A percentile compares a stretch with the other conserved stretches of the same genome.
These are phyloP conservation scores for Magnaporthiopsis rhizophila DNA, from an alignment of 2,329 filamentous ascomycete genomes.

Conservation along the genomic window DNA sequence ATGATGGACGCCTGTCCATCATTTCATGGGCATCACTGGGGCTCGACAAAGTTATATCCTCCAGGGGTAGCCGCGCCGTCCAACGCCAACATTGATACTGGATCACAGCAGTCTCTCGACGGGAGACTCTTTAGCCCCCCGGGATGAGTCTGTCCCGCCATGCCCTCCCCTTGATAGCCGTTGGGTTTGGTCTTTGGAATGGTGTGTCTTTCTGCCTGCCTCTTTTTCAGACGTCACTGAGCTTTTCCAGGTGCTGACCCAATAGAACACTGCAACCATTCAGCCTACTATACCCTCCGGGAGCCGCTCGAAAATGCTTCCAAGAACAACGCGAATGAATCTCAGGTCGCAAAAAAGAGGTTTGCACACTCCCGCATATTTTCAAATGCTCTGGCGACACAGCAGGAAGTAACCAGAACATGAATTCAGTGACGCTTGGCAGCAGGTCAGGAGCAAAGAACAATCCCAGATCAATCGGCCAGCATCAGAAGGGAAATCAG, in stretches of 20 bases:
- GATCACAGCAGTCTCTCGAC: not conserved
- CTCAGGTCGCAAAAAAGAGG: not conserved
- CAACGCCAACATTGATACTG: not conserved
- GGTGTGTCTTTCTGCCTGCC: constrained; percentile 15
- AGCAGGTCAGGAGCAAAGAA: not conserved
- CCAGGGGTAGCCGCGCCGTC: not conserved
- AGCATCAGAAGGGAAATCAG: not conserved
- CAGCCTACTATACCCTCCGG: not conserved
- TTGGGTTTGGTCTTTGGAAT: constrained; percentile 23
- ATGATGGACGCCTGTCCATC: not conserved
- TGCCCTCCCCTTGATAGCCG: constrained; percentile 16
- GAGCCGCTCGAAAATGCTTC: not conserved
- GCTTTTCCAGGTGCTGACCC: not conserved
- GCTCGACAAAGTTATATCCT: not conserved
- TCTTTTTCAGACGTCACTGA: not conserved
- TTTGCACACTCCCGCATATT: not conserved
- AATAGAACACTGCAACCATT: not conserved
- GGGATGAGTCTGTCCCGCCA: constrained; percentile 7
- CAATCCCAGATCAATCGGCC: not conserved
- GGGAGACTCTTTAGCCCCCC: constrained; percentile 5
- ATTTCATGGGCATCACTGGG: not conserved
- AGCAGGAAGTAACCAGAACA: not conserved
- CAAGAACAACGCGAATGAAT: not conserved
- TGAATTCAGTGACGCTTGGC: not conserved
- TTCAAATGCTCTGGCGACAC: not conserved